Base-by-base conservation (phyloP, 2,329 filamentous ascomycete species). In the Basipetospora chlamydospora region DNA sequence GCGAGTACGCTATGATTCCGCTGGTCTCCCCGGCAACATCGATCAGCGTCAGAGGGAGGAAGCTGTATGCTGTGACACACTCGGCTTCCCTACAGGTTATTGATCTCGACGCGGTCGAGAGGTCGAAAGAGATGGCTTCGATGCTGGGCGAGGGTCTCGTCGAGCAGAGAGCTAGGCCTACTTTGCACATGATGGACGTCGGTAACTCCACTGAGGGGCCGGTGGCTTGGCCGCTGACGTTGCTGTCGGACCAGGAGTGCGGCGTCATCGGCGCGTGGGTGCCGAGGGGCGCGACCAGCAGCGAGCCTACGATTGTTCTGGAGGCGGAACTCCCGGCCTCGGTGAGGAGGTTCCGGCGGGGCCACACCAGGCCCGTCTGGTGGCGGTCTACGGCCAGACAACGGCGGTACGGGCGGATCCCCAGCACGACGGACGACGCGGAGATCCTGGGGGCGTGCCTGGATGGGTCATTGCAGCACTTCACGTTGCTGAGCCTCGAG, bases 391-490 rank as follows among this genome's bases (percentile, higher is more conserved):
- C 52, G 40, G 47, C 52, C 31, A 40, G 40, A 11, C 26, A 38
- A 9, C 50, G 52, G 13, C 57, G 51, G 10, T 71, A 61, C 43
- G 64, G 63, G 6, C 51, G 54, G 5, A 43, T 70, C 4, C 50
- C 56, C 4, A 64, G 55, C 43, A 60, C 59, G 1, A 42, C 50
- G 3, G 61, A 66, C 29, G 62, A 57, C 6, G 56, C 60, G 4
- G 70, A 75, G 41, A 58, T 75, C 39, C 51, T 87, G 23, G 83
- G 80, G 1, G 62, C 78, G 6, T 71, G 70, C 6, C 65, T 85
- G 23, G 74, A 83, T 47, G 83, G 83, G 2, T 73, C 77, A 0
- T 48, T 87, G 17, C 72, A 73, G 42, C 71, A 80, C 39, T 79
- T 95, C 46, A 70, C 70, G 1, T 57, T 87, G 11, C 57, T 96